Evolutionary conservation across 2,329 filamentous ascomycete genomes (phyloP).

Genomic region (Cordyceps javanica): DNA sequence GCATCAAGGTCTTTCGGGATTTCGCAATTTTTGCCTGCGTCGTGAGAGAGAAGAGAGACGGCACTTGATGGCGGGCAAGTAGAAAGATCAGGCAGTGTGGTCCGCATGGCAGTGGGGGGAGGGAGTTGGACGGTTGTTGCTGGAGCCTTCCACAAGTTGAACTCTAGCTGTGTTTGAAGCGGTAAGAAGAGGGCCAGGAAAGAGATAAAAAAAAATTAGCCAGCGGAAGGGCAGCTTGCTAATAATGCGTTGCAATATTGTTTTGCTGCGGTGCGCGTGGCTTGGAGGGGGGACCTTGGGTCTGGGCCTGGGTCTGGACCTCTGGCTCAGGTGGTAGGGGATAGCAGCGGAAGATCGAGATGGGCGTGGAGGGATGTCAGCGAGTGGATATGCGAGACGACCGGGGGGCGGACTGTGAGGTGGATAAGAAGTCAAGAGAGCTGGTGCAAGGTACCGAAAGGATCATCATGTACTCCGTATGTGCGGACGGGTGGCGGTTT

Average conservation of each 20-base stretch:
- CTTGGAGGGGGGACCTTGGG: not conserved
- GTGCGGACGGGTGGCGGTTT: not conserved
- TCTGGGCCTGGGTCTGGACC: constrained; percentile 8
- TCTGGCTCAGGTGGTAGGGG: not conserved
- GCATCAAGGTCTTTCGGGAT: not conserved
- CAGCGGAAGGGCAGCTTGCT: not conserved
- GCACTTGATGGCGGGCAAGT: not conserved
- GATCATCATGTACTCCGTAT: not conserved
- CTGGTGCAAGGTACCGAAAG: not conserved
- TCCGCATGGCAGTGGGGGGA: not conserved
- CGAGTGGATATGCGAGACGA: not conserved
- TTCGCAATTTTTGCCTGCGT: not conserved
- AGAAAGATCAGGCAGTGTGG: not conserved
- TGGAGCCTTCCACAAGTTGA: not conserved
- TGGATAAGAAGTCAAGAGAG: not conserved
- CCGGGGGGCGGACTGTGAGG: not conserved
- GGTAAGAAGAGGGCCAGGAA: not conserved
- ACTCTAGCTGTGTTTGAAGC: not conserved
- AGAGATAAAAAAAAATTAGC: not conserved
- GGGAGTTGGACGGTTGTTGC: not conserved
- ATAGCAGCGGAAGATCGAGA: constrained; percentile 1
- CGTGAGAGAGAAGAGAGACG: not conserved
- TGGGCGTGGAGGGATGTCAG: not conserved
- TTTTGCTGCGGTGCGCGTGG: constrained; percentile 2
- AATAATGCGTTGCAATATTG: constrained; percentile 2